Base-by-base conservation (phyloP, 768 basidiomycete genomes). In the Leccinum imitatum region DNA sequence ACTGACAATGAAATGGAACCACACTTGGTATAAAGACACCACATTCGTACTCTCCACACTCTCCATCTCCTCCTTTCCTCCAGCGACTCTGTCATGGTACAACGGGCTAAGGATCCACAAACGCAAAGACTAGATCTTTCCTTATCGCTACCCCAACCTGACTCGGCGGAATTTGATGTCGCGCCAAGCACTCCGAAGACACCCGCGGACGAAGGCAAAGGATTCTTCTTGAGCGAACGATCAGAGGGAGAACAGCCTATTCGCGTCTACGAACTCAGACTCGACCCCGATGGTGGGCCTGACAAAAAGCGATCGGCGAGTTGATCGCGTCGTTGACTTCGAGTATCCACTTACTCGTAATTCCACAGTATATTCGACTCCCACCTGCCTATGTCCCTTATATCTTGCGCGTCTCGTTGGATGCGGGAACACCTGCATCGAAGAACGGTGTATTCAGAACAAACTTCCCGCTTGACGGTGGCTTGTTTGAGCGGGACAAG, bases 371-470 rank as follows among this genome's bases (percentile, higher is more conserved):
- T 74, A 90, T 96, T 66, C 94, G 97, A 44, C 86, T 99, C 17
- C 97, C 97, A 9, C 94, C 97, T 11, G 93, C 95, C 23, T 82
- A 87, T 69, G 78, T 78, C 17, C 95, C 95, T 1, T 99, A 98
- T 71, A 84, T 98, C 53, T 78, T 99, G 27, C 87, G 97, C 56
- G 90, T 99, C 37, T 89, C 90, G 19, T 81, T 98, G 53, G 90
- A 95, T 51, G 91, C 96, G 1, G 97, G 97, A 7, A 95, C 95
- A 3, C 88, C 93, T 2, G 93, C 93, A 10, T 85, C 92, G 8
- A 87, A 86, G 68, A 92, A 95, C 67, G 97, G 95, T 54, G 83
- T 94, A 1, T 91, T 99, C 74, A 93, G 89, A 78, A 96, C 95
- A 59, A 98, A 98, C 73, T 98, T 23, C 23, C 23, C 23, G 23